Evolutionary conservation across 495 filamentous ascomycete genomes (phyloP).

Genomic region (Hypoxylon trugodes): DNA sequence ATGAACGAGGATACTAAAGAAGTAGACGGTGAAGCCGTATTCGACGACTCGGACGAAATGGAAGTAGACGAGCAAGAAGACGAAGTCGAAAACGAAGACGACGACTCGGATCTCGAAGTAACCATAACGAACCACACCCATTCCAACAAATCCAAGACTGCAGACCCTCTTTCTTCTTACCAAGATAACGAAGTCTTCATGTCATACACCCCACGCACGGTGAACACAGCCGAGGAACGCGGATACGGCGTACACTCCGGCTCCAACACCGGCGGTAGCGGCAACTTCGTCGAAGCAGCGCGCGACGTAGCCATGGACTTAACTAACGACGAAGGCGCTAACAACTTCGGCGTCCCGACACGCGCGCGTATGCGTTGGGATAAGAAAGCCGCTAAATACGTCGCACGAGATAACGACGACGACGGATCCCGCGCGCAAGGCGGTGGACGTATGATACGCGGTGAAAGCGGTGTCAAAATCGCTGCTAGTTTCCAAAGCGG

Average conservation of each 20-base stretch:
- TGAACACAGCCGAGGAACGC: constrained; percentile 82
- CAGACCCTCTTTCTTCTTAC: constrained; percentile 60
- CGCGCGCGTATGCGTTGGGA: constrained; percentile 89
- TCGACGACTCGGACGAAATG: constrained; percentile 54
- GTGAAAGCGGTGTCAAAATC: constrained; percentile 95
- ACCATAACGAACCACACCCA: constrained; percentile 71
- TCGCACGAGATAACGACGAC: constrained; percentile 87
- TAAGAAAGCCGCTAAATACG: constrained; percentile 96
- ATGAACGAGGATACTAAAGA: constrained; percentile 45
- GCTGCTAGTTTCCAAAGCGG: constrained; percentile 91
- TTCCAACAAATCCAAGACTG: constrained; percentile 47
- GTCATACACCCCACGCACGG: constrained; percentile 83
- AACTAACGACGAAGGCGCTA: constrained; percentile 80
- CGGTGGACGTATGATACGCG: constrained; percentile 82
- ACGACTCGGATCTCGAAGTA: constrained; percentile 80
- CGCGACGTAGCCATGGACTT: constrained; percentile 89
- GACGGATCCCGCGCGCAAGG: constrained; percentile 86
- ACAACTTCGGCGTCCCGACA: constrained; percentile 75
- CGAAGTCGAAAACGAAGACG: constrained; percentile 37
- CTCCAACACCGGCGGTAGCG: constrained; percentile 58
- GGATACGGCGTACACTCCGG: constrained; percentile 93
- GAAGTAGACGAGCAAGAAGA: constrained; percentile 32
- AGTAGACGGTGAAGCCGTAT: constrained; percentile 51
- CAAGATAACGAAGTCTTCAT: constrained; percentile 93
- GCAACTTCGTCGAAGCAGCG: constrained; percentile 84